phyloP scores from a whole-genome alignment of 768 basidiomycete genomes.

The Suillus discolor region DNA sequence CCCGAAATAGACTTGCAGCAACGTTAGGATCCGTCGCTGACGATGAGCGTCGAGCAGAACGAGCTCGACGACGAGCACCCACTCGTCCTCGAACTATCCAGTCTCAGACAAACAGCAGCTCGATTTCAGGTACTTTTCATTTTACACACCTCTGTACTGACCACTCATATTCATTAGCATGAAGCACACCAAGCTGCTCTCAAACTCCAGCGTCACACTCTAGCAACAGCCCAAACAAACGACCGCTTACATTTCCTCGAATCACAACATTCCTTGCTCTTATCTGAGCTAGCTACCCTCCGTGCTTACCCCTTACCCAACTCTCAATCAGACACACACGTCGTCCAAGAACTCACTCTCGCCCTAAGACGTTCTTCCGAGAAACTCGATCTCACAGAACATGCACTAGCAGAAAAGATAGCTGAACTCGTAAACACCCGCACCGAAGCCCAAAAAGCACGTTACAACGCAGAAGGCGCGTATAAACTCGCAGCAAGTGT shows the following conservation, averaged over 20 bases:
- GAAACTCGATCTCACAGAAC: slow-evolving; percentile 66
- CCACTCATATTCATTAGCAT: slow-evolving; percentile 44
- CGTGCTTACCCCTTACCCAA: slow-evolving; percentile 52
- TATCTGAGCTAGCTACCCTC: slow-evolving; percentile 57
- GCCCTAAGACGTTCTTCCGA: slow-evolving; percentile 69
- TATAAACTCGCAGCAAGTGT: slow-evolving; percentile 56
- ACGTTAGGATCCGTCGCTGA: slow-evolving; percentile 6
- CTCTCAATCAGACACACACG: slow-evolving; percentile 27
- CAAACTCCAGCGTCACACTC: slow-evolving; percentile 64
- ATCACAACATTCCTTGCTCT: slow-evolving; percentile 58
- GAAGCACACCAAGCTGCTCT: slow-evolving; percentile 68
- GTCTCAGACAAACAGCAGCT: slow-evolving; percentile 46
- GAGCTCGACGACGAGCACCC: slow-evolving; percentile 42
- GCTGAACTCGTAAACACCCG: slow-evolving; percentile 46
- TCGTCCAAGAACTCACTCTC: slow-evolving; percentile 59
- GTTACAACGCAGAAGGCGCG: slow-evolving; percentile 48
- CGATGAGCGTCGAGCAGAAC: slow-evolving; percentile 4
- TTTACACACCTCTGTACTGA: neutral
- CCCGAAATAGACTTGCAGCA: slow-evolving; percentile 15
- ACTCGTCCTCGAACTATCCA: slow-evolving; percentile 46
- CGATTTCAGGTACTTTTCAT: slow-evolving; percentile 50
- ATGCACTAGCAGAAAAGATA: slow-evolving; percentile 49
- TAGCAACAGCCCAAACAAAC: slow-evolving; percentile 40
- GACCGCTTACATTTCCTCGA: slow-evolving; percentile 53
- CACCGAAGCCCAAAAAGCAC: slow-evolving; percentile 46